Conservation (phyloP, 75 land plant species). For the Gnetum montanum region DNA sequence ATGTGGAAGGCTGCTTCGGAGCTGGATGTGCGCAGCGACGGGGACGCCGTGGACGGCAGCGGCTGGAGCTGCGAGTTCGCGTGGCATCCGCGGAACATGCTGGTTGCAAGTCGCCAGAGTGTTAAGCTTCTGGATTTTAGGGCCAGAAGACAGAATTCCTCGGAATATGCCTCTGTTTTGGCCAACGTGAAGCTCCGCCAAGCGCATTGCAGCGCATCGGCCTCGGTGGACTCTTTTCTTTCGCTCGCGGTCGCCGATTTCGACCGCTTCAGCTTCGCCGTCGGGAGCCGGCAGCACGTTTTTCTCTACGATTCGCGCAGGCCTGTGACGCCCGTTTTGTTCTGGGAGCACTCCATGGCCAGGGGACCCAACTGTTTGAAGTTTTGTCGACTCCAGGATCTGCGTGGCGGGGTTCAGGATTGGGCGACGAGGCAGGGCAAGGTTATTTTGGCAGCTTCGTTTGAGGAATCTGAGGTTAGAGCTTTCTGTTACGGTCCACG, state of each 20-base stretch:
- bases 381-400: too few relatives aligned
- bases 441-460: constrained; percentile 38
- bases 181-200: constrained; percentile 13
- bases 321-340: constrained; percentile 53
- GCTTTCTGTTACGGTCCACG: constrained; percentile 55
- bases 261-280: constrained; percentile 42
- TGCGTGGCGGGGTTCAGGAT: too few relatives aligned
- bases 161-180: constrained; percentile 11
- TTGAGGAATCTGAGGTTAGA: constrained; percentile 24
- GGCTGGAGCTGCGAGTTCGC: constrained; percentile 70
- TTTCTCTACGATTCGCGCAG: constrained; percentile 57
- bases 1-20: not conserved
- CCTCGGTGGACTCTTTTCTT: constrained; percentile 33
- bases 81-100: constrained; percentile 64
- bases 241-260: constrained; percentile 36
- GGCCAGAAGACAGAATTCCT: constrained; percentile 8
- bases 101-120: constrained; percentile 40
- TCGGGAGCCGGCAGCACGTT: constrained; percentile 34
- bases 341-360: constrained; percentile 14
- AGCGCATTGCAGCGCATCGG: not conserved
- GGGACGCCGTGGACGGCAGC: not conserved
- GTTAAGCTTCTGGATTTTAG: constrained; percentile 59
- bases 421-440: too few relatives aligned
- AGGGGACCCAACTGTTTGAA: too few relatives aligned
- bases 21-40: not conserved